These are phyloP conservation scores for Babesia ovis DNA, from an alignment of 169 alveolate genomes.

Conservation along the genomic window DNA sequence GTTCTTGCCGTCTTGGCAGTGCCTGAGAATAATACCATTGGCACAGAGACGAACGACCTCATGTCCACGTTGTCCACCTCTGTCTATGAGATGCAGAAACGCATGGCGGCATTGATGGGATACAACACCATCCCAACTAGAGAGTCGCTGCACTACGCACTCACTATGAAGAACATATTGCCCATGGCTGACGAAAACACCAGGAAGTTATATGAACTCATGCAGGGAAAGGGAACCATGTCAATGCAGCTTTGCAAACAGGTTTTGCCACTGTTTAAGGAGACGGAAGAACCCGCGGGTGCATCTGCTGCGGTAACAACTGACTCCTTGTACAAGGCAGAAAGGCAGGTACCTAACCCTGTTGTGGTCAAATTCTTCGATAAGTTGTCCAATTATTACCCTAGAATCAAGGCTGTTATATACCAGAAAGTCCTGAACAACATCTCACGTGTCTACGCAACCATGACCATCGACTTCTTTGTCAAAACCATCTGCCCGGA, in stretches of 20 bases:
- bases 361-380: constrained; percentile 18
- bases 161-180: constrained; percentile 77
- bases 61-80: constrained; percentile 56
- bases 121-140: constrained; percentile 84
- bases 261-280: constrained; percentile 65
- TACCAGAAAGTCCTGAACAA: constrained; percentile 80
- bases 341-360: constrained; percentile 15
- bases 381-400: constrained; percentile 68
- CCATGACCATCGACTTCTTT: constrained; percentile 83
- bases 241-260: constrained; percentile 75
- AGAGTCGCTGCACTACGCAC: constrained; percentile 79
- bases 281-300: constrained; percentile 42
- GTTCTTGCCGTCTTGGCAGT: constrained; percentile 85
- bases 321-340: background rate
- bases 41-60: constrained; percentile 54
- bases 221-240: constrained; percentile 76
- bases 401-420: constrained; percentile 82
- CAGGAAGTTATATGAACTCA: constrained; percentile 75
- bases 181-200: constrained; percentile 75
- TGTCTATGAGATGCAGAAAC: constrained; percentile 79
- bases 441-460: constrained; percentile 82
- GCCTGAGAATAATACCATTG: constrained; percentile 65
- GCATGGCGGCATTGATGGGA: constrained; percentile 83
- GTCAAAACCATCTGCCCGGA: constrained; percentile 82
- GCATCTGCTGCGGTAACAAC: background rate